phyloP scores from a whole-genome alignment of 306 rosid genomes.

The Citrullus amarus region DNA sequence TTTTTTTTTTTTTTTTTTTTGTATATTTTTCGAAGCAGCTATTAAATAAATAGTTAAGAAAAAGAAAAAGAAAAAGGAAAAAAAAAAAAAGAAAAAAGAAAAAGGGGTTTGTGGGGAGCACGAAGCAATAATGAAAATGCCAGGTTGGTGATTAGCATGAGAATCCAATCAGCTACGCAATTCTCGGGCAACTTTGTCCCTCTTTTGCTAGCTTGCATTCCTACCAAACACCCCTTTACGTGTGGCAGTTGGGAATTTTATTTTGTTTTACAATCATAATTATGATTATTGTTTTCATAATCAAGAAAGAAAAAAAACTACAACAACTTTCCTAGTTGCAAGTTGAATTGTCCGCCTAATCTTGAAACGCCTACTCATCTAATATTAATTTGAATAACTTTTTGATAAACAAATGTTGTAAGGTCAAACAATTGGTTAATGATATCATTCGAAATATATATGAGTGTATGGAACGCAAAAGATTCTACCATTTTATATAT shows the following conservation, averaged over 20 bases:
- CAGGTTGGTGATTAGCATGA: constrained; percentile 1
- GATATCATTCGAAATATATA: no score
- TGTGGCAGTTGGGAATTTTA: not conserved
- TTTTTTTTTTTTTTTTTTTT: no score
- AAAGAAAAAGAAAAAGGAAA: not conserved
- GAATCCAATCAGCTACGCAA: not conserved
- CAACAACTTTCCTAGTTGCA: no score
- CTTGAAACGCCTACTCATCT: no score
- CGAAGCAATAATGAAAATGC: not conserved
- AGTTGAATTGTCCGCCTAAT: no score
- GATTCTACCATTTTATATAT: no score
- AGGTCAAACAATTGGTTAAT: no score
- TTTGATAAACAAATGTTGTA: no score
- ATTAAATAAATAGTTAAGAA: not conserved
- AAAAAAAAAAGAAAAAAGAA: no score
- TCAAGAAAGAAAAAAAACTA: not conserved
- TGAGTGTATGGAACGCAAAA: no score
- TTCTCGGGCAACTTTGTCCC: not conserved
- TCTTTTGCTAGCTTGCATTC: not conserved
- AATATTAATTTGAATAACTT: no score
- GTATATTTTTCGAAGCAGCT: no score
- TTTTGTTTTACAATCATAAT: not conserved
- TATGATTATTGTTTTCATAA: not conserved
- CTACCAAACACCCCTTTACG: not conserved
- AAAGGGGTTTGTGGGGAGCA: not conserved